Conservation (phyloP, 331 rosid species). For the Phaseolus coccineus region DNA sequence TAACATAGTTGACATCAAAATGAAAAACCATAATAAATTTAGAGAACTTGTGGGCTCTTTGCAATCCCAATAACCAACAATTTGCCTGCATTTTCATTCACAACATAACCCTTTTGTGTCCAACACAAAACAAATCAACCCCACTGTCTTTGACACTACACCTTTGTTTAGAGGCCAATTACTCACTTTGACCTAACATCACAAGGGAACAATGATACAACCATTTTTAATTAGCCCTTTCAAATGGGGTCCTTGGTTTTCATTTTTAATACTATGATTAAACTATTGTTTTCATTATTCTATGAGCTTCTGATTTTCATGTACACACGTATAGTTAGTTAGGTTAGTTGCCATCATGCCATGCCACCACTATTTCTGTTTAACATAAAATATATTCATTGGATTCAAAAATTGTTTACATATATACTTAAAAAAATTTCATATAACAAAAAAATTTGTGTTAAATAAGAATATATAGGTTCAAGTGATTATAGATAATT, state of each 20-base stretch:
- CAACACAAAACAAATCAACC: conserved; percentile 17
- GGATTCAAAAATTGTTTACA: no score
- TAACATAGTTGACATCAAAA: conserved; percentile 44
- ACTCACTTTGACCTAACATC: conserved; percentile 42
- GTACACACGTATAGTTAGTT: conserved; percentile 37
- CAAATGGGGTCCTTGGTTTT: conserved; percentile 19
- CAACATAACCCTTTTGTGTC: conserved; percentile 34
- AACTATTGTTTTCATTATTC: not conserved
- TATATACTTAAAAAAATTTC: no score
- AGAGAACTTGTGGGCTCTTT: conserved; percentile 38
- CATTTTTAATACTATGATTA: not conserved
- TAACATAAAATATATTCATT: no score
- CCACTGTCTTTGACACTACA: conserved; percentile 1
- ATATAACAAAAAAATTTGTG: no score
- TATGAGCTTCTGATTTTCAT: conserved; percentile 37
- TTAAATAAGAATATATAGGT: no score
- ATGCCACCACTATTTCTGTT: not conserved
- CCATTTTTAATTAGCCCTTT: conserved; percentile 42
- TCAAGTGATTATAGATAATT: no score
- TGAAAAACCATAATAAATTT: conserved; percentile 18
- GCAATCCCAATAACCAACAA: conserved; percentile 46
- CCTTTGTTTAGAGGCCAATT: conserved; percentile 39
- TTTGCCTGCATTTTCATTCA: conserved; percentile 48
- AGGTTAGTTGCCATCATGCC: conserved; percentile 2
- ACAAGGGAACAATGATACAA: conserved; percentile 34